Evolutionary conservation across 208 protist genomes (phyloP).

Genomic region (Wallacemonas sp.): DNA sequence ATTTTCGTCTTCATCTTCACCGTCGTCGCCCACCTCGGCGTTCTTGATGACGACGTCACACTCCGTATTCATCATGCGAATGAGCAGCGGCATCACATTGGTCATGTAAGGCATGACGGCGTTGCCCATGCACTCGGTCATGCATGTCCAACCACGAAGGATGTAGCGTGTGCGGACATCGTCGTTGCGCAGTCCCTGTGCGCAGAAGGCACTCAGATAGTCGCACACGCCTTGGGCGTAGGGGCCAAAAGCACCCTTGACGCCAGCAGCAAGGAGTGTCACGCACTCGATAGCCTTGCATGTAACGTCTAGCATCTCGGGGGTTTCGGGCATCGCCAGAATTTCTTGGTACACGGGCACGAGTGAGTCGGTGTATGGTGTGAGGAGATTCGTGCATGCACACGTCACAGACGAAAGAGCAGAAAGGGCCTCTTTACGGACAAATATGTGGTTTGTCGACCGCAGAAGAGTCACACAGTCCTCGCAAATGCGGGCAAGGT

Average conservation of each 20-base stretch:
- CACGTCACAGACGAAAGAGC: slow-evolving; percentile 73
- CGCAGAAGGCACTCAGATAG: slow-evolving; percentile 56
- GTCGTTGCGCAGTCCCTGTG: slow-evolving; percentile 48
- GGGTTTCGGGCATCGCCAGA: slow-evolving; percentile 60
- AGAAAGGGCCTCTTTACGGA: slow-evolving; percentile 65
- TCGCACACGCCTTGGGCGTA: slow-evolving; percentile 74
- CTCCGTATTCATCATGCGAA: slow-evolving; percentile 71
- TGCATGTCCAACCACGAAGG: slow-evolving; percentile 88
- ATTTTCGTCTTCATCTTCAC: slow-evolving; percentile 46
- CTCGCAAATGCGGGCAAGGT: slow-evolving; percentile 62
- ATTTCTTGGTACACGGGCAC: slow-evolving; percentile 77
- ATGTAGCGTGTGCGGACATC: slow-evolving; percentile 75
- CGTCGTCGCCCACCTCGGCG: slow-evolving; percentile 62
- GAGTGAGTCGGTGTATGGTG: slow-evolving; percentile 62
- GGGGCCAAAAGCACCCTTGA: slow-evolving; percentile 64
- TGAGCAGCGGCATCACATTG: slow-evolving; percentile 68
- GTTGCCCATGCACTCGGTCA: slow-evolving; percentile 83
- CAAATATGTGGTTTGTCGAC: slow-evolving; percentile 48
- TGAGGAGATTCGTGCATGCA: slow-evolving; percentile 52
- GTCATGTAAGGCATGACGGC: slow-evolving; percentile 75
- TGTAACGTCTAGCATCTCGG: slow-evolving; percentile 63
- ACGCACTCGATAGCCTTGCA: slow-evolving; percentile 88
- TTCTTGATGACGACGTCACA: slow-evolving; percentile 71
- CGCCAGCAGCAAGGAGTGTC: slow-evolving; percentile 79
- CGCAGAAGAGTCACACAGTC: slow-evolving; percentile 54